Evolutionary conservation across 2,329 filamentous ascomycete genomes (phyloP).

Genomic region (Cercospora zeina): DNA sequence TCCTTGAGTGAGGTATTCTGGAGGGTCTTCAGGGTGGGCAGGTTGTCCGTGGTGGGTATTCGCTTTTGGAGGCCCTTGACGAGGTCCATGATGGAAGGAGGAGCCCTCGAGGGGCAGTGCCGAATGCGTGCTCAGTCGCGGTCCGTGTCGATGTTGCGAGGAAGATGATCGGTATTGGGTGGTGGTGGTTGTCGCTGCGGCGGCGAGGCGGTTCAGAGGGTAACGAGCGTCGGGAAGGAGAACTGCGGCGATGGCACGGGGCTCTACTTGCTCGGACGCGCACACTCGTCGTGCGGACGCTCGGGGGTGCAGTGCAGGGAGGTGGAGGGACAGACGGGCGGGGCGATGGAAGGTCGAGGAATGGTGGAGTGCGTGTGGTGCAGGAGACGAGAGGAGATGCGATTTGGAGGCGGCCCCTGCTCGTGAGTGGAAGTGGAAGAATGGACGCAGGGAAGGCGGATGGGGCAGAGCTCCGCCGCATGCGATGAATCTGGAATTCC

Average conservation of each 20-base stretch:
- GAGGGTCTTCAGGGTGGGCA: slow-evolving; percentile 49
- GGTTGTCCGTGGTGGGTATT: slow-evolving; percentile 47
- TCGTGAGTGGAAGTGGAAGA: too few species aligned
- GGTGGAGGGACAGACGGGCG: not conserved
- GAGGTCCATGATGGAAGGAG: slow-evolving; percentile 44
- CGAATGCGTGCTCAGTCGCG: slow-evolving; percentile 25
- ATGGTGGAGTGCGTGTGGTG: not conserved
- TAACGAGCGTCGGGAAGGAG: slow-evolving; percentile 28
- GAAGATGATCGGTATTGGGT: not conserved
- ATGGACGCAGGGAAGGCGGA: too few species aligned
- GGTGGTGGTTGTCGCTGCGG: slow-evolving; percentile 14
- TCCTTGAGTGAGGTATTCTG: slow-evolving; percentile 41
- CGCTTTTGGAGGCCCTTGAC: slow-evolving; percentile 49
- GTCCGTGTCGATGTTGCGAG: not conserved
- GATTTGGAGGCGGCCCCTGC: slow-evolving; percentile 1
- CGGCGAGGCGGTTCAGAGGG: slow-evolving; percentile 8
- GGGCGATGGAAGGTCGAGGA: not conserved
- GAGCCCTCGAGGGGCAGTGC: slow-evolving; percentile 28
- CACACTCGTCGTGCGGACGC: not conserved
- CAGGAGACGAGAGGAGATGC: slow-evolving; percentile 1
- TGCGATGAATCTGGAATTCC: too few species aligned
- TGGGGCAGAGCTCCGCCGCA: not conserved
- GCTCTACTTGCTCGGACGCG: not conserved
- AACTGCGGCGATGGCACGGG: slow-evolving; percentile 10
- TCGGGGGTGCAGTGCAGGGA: not conserved